phyloP scores from a whole-genome alignment of 768 basidiomycete genomes.

The Trametopsis cervina region DNA sequence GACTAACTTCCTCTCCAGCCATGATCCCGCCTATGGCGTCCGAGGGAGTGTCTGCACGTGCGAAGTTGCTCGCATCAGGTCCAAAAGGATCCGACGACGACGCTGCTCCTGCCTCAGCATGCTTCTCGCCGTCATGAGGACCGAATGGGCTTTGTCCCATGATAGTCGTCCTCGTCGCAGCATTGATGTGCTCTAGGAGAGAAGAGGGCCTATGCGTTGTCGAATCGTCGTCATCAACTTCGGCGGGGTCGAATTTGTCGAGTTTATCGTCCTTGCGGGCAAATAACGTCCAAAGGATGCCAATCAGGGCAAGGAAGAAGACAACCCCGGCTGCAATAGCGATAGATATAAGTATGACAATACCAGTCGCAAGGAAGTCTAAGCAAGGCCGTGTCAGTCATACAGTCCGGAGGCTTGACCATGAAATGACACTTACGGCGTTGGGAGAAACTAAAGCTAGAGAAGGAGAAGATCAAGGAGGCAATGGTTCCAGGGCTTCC shows the following conservation, averaged over 20 bases:
- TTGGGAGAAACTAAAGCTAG: conserved; percentile 68
- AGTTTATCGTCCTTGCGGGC: conserved; percentile 71
- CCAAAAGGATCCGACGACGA: conserved; percentile 48
- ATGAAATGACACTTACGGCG: conserved; percentile 37
- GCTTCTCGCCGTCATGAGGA: conserved; percentile 42
- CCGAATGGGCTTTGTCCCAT: conserved; percentile 37
- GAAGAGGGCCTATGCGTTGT: conserved; percentile 78
- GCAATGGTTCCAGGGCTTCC: conserved; percentile 68
- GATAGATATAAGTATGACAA: conserved; percentile 95
- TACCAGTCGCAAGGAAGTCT: conserved; percentile 87
- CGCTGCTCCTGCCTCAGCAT: conserved; percentile 36
- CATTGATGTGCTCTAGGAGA: conserved; percentile 85
- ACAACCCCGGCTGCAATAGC: conserved; percentile 94
- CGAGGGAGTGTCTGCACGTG: conserved; percentile 76
- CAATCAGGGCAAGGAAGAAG: conserved; percentile 78
- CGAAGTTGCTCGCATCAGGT: conserved; percentile 69
- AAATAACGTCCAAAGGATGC: conserved; percentile 86
- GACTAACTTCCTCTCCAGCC: conserved; percentile 57
- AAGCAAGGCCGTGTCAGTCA: conserved; percentile 7
- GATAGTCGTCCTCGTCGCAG: conserved; percentile 80
- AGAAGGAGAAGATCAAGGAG: conserved; percentile 77
- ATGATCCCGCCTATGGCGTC: conserved; percentile 60
- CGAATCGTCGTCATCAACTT: conserved; percentile 69
- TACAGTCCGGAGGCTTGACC: not conserved
- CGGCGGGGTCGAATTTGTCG: conserved; percentile 52